Conservation (phyloP, 169 alveolate genomes). For the Plasmodium chabaudi region DNA sequence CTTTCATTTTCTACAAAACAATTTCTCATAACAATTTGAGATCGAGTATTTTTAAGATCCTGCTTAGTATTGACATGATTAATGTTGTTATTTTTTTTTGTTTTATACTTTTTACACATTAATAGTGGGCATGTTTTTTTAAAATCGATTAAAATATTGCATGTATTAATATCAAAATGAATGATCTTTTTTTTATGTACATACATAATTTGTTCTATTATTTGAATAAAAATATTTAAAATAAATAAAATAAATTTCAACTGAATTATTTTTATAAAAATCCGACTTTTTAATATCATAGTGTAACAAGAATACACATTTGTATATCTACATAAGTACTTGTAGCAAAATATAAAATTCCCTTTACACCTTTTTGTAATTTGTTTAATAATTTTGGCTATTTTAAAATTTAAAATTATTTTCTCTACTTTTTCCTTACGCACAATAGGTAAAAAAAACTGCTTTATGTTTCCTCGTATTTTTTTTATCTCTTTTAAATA, state of each 20-base stretch:
- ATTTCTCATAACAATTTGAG: too few relatives aligned
- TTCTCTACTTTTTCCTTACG: not conserved
- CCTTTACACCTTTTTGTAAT: constrained; percentile 8
- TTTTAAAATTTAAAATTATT: constrained; percentile 11
- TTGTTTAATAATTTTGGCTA: constrained; percentile 11
- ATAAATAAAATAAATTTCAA: constrained; percentile 11
- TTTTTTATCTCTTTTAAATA: constrained; percentile 21
- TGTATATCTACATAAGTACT: constrained; percentile 1
- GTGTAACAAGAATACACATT: constrained; percentile 5
- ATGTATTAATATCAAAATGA: constrained; percentile 67
- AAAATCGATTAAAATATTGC: constrained; percentile 48
- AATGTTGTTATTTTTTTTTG: too few relatives aligned
- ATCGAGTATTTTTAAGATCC: too few relatives aligned
- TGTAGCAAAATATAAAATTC: not conserved
- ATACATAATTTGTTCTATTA: constrained; percentile 18
- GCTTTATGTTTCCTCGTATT: not conserved
- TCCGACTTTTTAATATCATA: constrained; percentile 7
- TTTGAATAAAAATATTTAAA: constrained; percentile 39
- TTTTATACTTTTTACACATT: too few relatives aligned
- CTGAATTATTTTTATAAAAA: constrained; percentile 4
- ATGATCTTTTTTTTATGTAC: constrained; percentile 40
- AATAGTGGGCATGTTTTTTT: too few relatives aligned
- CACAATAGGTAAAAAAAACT: not conserved
- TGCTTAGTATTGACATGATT: too few relatives aligned
- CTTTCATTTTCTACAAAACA: too few relatives aligned